Conservation (phyloP, 2,329 filamentous ascomycete genomes). For the Fusarium vanettenii region DNA sequence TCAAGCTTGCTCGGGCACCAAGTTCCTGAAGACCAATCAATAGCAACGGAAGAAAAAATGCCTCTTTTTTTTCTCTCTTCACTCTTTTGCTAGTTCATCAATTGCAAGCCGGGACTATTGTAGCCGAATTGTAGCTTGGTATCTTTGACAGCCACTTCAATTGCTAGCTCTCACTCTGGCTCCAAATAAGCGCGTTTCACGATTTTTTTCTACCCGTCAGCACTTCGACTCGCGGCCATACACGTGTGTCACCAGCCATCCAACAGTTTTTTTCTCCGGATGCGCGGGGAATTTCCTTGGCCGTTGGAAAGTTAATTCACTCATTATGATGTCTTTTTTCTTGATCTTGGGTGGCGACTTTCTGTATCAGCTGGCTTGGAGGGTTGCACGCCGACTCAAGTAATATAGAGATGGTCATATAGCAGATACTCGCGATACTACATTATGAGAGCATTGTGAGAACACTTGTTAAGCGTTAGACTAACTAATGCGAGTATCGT, state of each 20-base stretch:
- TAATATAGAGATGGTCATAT: neutral
- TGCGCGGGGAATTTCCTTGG: neutral
- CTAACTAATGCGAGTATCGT: neutral
- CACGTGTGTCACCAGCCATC: slow-evolving; percentile 6
- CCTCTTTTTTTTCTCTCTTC: neutral
- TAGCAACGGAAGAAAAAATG: neutral
- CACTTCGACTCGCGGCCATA: slow-evolving; percentile 23
- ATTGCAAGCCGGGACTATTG: neutral
- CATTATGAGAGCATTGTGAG: neutral
- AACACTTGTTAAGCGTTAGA: neutral
- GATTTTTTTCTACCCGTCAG: slow-evolving; percentile 6
- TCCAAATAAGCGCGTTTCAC: slow-evolving; percentile 34
- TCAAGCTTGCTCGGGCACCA: slow-evolving; percentile 11
- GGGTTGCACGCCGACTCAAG: neutral
- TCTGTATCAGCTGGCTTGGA: neutral
- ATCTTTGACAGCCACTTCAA: neutral
- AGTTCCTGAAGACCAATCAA: slow-evolving; percentile 11
- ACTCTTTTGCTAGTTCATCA: neutral
- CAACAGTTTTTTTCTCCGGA: slow-evolving; percentile 1
- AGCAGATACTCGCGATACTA: neutral
- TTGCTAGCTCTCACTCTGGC: slow-evolving; percentile 34
- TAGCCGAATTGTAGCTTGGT: neutral
- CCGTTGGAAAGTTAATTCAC: slow-evolving; percentile 1
- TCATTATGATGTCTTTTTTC: neutral
- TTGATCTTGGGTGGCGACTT: neutral